Evolutionary conservation across 2,329 filamentous ascomycete genomes (phyloP), one percentile per base, ranked within the genome.

Genomic region (Aureobasidium leucospermi): DNA sequence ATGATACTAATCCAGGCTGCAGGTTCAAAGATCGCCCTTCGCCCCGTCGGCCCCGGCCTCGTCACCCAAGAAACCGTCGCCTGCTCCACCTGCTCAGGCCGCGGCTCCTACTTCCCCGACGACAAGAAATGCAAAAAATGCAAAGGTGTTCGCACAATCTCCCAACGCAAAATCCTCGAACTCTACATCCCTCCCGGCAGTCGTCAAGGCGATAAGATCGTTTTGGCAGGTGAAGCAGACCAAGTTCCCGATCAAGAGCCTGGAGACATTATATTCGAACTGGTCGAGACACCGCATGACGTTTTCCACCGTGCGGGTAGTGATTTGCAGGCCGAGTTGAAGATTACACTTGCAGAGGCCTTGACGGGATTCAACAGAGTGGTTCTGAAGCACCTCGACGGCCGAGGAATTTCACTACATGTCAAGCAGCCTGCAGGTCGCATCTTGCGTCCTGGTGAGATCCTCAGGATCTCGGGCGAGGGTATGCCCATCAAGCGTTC

Each of bases 121-220:
- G 97, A 97, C 79, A 94, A 99, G 70, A 90, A 90, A 71, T 99
- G 94, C 81, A 96, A 96, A 81, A 96, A 94, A 79, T 99, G 94
- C 84, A 97, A 97, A 77, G 94, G 94, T 69, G 89, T 89, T 74
- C 84, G 90, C 63, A 91, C 90, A 13, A 85, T 85, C 46, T 87
- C 91, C 68, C 89, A 94, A 75, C 94, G 89, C 75, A 99, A 97
- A 78, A 89, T 93, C 3, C 80, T 99, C 62, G 94, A 99, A 76
- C 87, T 99, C 56, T 97, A 97, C 77, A 96, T 99, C 62, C 91
- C 93, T 9, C 85, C 89, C 56, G 93, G 93, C 48, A 88, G 72
- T 49, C 78, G 82, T 62, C 78, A 96, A 72, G 92, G 92, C 64
- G 93, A 99, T 69, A 85, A 85, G 65, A 96, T 99, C 67, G 84